Percentiles rank a stretch among this genome's conserved stretches.
phyloP scores from a whole-genome alignment of 768 basidiomycete genomes.

The Pleurotus cornucopiae region DNA sequence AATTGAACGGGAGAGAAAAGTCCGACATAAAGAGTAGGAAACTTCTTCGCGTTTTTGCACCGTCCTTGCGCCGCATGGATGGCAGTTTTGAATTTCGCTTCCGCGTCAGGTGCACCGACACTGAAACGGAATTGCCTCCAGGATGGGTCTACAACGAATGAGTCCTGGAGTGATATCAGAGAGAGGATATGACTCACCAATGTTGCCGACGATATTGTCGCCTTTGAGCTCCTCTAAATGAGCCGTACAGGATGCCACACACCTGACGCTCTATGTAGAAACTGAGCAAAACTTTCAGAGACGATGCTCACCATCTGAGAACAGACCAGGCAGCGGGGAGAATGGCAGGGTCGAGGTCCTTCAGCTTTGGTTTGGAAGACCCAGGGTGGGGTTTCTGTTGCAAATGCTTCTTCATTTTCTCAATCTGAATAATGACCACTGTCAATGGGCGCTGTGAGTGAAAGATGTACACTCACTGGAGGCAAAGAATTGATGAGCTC shows the following conservation, averaged over 20 bases:
- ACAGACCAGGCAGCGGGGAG: slow-evolving; percentile 63
- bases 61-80: slow-evolving; percentile 32
- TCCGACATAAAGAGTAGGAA: slow-evolving; percentile 44
- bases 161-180: not conserved
- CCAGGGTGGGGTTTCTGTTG: slow-evolving; percentile 45
- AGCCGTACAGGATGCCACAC: slow-evolving; percentile 69
- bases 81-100: slow-evolving; percentile 55
- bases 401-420: slow-evolving; percentile 58
- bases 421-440: slow-evolving; percentile 29
- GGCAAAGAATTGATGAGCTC: slow-evolving; percentile 44
- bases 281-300: not conserved
- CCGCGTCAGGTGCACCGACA: slow-evolving; percentile 69
- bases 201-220: slow-evolving; percentile 50
- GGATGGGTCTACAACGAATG: slow-evolving; percentile 26
- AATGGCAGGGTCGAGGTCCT: slow-evolving; percentile 44
- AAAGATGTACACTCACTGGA: slow-evolving; percentile 29
- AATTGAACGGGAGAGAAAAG: not conserved
- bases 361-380: slow-evolving; percentile 48
- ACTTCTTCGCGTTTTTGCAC: slow-evolving; percentile 36
- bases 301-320: slow-evolving; percentile 47
- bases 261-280: slow-evolving; percentile 32
- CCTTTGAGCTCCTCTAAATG: slow-evolving; percentile 60
- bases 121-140: slow-evolving; percentile 69
- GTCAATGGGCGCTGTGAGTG: not conserved
- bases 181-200: slow-evolving; percentile 32